A percentile compares a stretch with the other conserved stretches of the same genome.
Evolutionary conservation across 129 eudicot species (phyloP).

Genomic region (Scalesia atractyloides): DNA sequence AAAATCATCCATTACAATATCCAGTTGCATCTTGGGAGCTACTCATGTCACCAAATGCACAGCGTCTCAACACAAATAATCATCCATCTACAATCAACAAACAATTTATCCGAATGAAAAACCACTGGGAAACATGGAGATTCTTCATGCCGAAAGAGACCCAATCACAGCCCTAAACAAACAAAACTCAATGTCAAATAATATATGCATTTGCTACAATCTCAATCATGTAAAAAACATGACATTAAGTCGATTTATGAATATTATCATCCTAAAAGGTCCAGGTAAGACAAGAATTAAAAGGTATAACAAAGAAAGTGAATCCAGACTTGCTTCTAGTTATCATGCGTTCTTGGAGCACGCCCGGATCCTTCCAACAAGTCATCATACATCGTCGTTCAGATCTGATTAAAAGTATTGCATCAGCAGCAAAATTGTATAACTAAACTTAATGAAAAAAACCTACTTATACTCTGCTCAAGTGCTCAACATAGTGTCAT

Average conservation of each 20-base stretch:
- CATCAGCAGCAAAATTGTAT: conserved; percentile 53
- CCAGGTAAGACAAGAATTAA: conserved; percentile 10
- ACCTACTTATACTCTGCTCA: not conserved
- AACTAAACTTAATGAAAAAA: conserved; percentile 25
- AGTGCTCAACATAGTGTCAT: conserved; percentile 2
- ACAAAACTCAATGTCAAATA: conserved; percentile 48
- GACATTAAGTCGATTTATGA: conserved; percentile 5
- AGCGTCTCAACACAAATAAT: conserved; percentile 36
- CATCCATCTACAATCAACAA: conserved; percentile 91
- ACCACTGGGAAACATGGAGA: conserved; percentile 26
- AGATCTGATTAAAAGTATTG: conserved; percentile 73
- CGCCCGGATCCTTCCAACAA: conserved; percentile 55
- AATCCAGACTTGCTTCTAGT: conserved; percentile 36
- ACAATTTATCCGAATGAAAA: conserved; percentile 36
- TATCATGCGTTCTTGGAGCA: conserved; percentile 52
- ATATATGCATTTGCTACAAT: conserved; percentile 17
- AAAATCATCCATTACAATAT: conserved; percentile 26
- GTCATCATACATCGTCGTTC: conserved; percentile 87
- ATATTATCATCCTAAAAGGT: conserved; percentile 27
- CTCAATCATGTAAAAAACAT: conserved; percentile 5
- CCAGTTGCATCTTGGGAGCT: conserved; percentile 38
- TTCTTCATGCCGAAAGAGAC: conserved; percentile 52
- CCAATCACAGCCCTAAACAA: conserved; percentile 84
- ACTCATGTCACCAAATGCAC: conserved; percentile 44
- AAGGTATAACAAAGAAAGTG: conserved; percentile 18